Conservation (phyloP, 2,329 filamentous ascomycete species). For the Neonectria hederae region DNA sequence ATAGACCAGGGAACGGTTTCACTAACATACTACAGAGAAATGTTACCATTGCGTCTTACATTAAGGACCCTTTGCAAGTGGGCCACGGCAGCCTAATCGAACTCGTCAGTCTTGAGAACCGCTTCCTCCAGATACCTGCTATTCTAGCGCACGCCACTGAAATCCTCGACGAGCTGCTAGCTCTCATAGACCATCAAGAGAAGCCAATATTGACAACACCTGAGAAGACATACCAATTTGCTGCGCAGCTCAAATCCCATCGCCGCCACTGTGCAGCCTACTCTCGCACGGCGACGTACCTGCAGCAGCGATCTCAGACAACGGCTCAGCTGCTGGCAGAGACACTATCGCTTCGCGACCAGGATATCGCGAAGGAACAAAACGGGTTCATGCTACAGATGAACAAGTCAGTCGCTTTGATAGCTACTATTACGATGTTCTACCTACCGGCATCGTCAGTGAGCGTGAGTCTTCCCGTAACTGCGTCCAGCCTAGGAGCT, state of each 20-base stretch:
- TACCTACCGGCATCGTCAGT: conserved; percentile 5
- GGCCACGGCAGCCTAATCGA: background rate
- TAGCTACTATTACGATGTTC: conserved; percentile 2
- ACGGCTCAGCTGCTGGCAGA: background rate
- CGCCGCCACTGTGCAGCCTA: background rate
- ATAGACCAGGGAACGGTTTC: too few relatives aligned
- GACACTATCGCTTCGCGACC: conserved; percentile 1
- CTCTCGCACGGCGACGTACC: conserved; percentile 1
- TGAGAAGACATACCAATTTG: background rate
- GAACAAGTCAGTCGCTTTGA: conserved; percentile 12
- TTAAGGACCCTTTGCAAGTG: background rate
- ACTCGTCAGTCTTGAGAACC: conserved; percentile 1
- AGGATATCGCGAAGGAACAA: conserved; percentile 4
- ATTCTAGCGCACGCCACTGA: conserved; percentile 2
- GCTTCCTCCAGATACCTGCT: conserved; percentile 3
- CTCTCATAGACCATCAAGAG: background rate
- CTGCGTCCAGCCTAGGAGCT: too few relatives aligned
- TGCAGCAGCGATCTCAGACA: background rate
- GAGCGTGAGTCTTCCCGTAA: conserved; percentile 3
- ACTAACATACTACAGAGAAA: background rate
- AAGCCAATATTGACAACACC: background rate
- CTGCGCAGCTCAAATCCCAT: background rate
- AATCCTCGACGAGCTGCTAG: background rate
- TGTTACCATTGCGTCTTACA: background rate
- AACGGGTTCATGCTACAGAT: background rate